Conservation (phyloP, 192 early-diverging fungal genomes). For the Gamsiella multidivaricata region DNA sequence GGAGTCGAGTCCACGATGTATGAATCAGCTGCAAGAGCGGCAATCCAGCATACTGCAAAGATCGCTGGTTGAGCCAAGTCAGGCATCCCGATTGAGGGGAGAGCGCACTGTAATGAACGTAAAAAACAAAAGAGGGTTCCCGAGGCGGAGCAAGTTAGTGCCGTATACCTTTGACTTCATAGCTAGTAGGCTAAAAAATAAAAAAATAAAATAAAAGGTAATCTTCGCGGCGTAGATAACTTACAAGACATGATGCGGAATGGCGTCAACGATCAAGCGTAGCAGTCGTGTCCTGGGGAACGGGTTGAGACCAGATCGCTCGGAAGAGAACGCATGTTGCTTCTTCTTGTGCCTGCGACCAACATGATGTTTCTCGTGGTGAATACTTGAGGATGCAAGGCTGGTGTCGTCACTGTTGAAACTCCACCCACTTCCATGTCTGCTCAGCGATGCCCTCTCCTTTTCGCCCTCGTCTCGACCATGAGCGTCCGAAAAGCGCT, state of each 20-base stretch:
- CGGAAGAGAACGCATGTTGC: conserved; percentile 30
- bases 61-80: conserved; percentile 67
- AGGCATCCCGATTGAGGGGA: conserved; percentile 56
- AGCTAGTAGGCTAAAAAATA: too few species aligned
- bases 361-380: conserved; percentile 18
- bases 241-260: conserved; percentile 68
- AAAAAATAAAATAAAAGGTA: too few species aligned
- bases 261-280: conserved; percentile 65
- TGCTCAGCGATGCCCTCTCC: conserved; percentile 23
- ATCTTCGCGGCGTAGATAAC: too few species aligned
- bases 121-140: not conserved
- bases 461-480: not conserved
- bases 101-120: conserved; percentile 46
- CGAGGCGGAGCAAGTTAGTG: not conserved
- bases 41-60: conserved; percentile 60
- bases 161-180: not conserved
- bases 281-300: conserved; percentile 59
- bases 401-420: conserved; percentile 46
- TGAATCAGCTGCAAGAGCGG: conserved; percentile 57
- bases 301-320: conserved; percentile 21
- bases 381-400: conserved; percentile 28
- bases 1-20: conserved; percentile 53
- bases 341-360: conserved; percentile 30
- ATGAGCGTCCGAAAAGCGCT: not conserved
- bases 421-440: conserved; percentile 50